These are phyloP conservation scores for Candolleomyces eurysporus DNA, from an alignment of 768 basidiomycete genomes.

Conservation along the genomic window DNA sequence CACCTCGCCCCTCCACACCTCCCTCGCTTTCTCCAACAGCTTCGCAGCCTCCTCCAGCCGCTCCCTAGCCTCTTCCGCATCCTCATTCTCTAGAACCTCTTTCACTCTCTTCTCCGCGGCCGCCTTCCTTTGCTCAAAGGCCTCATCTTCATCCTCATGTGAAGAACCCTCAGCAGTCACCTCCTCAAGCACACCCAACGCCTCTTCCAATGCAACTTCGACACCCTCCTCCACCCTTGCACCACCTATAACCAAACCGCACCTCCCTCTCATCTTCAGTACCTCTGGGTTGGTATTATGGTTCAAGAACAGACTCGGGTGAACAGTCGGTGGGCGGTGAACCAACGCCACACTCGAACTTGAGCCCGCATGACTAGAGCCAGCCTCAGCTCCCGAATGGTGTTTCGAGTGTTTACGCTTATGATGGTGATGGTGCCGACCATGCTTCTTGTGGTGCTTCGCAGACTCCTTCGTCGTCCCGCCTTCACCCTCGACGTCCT, in stretches of 20 bases:
- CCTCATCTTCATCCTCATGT: not conserved
- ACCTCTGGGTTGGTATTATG: constrained; percentile 21
- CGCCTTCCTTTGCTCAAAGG: not conserved
- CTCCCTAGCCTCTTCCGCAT: constrained; percentile 57
- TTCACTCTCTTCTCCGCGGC: constrained; percentile 18
- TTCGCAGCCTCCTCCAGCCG: constrained; percentile 43
- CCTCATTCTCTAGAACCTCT: constrained; percentile 40
- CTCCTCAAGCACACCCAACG: not conserved
- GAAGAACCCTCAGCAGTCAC: not conserved
- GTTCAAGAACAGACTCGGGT: not conserved
- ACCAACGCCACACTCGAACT: not conserved
- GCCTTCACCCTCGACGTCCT: not conserved
- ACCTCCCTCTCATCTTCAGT: constrained; percentile 47
- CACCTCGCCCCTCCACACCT: constrained; percentile 14
- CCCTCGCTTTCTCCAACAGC: constrained; percentile 41
- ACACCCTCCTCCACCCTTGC: constrained; percentile 50
- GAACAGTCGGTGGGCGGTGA: not conserved
- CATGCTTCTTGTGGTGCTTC: not conserved
- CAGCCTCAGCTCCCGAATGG: not conserved
- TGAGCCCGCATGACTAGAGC: not conserved
- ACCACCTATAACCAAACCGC: constrained; percentile 56
- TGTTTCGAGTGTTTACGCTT: not conserved
- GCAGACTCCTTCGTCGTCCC: not conserved
- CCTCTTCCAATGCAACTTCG: constrained; percentile 49
- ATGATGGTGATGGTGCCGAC: not conserved